Evolutionary conservation across 345 rosid genomes (phyloP).

Genomic region (Cardamine chenopodiifolia): DNA sequence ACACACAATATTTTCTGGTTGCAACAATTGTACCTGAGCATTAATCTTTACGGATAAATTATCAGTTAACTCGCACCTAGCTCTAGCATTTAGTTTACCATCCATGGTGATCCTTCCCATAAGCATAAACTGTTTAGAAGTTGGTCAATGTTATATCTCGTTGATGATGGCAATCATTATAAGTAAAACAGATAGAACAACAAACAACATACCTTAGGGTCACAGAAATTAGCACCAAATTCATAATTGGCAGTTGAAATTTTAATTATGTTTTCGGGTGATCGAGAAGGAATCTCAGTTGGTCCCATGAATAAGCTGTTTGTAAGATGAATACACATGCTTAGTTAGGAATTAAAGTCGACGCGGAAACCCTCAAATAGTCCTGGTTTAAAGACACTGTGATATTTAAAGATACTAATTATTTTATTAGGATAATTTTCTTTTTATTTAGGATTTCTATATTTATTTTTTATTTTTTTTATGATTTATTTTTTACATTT

Average conservation of each 20-base stretch:
- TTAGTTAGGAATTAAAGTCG: not conserved
- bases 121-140: constrained; percentile 63
- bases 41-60: constrained; percentile 66
- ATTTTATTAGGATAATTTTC: too few species aligned
- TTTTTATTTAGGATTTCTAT: too few species aligned
- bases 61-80: constrained; percentile 71
- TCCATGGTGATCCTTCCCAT: constrained; percentile 74
- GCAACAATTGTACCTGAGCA: constrained; percentile 56
- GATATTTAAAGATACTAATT: too few species aligned
- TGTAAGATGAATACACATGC: not conserved
- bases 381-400: too few species aligned
- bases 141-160: not conserved
- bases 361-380: too few species aligned
- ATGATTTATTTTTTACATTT: too few species aligned
- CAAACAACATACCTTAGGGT: constrained; percentile 54
- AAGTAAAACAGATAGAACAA: not conserved
- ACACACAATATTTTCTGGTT: not conserved
- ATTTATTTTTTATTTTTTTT: too few species aligned
- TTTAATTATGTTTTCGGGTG: constrained; percentile 56
- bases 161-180: not conserved
- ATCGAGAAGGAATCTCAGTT: constrained; percentile 68
- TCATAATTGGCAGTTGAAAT: constrained; percentile 73
- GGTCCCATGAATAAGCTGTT: constrained; percentile 80
- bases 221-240: constrained; percentile 73
- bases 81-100: constrained; percentile 77